Evolutionary conservation across 805 yeast species (phyloP), one percentile per base, ranked within the genome.

Genomic region (Wickerhamiella galacta): DNA sequence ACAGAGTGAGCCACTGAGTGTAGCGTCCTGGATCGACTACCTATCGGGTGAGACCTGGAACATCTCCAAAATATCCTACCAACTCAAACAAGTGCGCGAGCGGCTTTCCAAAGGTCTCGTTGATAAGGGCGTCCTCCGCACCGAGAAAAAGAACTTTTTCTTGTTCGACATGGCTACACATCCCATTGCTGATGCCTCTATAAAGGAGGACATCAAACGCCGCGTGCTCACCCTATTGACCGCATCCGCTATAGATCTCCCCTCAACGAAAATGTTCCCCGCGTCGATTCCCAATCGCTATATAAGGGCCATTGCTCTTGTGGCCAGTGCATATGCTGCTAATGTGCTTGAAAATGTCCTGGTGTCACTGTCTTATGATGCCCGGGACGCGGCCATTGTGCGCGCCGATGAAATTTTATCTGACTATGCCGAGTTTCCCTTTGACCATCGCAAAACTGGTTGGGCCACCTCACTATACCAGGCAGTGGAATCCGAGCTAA

Each of bases 81-180:
- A 90, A 59, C 68, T 90, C 54, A 90, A 90, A 52, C 98, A 90
- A 60, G 98, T 90, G 4, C 72, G 98, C 51, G 98, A 90, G 58
- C 68, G 98, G 46, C 64, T 90, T 42, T 93, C 95, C 35, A 90
- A 90, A 57, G 98, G 98, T 1, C 64, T 90, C 33, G 98, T 92
- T 24, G 98, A 90, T 56, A 90, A 90, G 59, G 96, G 98, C 16
- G 75, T 90, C 29, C 66, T 92, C 49, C 75, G 95, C 60, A 90
- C 98, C 6, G 98, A 90, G 57, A 72, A 93, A 55, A 82, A 85
- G 53, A 90, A 82, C 59, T 90, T 90, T 53, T 72, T 90, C 48
- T 61, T 90, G 34, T 90, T 90, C 47, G 98, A 90, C 56, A 90
- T 90, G 95, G 94, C 98, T 20, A 90, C 98, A 6, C 98, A 92